These are phyloP conservation scores for Kwoniella dejecticola DNA, from an alignment of 768 basidiomycete genomes.

Conservation along the genomic window DNA sequence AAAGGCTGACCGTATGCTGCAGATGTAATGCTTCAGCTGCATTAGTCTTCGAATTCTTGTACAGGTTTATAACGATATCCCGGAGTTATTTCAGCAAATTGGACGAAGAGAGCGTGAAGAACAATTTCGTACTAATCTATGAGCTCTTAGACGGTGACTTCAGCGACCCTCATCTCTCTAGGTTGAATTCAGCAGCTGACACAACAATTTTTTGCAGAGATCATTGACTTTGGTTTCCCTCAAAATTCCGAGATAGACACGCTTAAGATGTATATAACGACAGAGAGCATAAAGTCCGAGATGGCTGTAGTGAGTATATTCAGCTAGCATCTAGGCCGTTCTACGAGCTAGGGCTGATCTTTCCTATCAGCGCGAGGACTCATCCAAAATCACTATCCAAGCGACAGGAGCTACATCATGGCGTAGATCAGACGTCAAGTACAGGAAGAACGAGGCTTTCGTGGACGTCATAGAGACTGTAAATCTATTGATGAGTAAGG, in stretches of 20 bases:
- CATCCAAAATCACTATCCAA: constrained; percentile 93
- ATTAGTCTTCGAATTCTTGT: constrained; percentile 95
- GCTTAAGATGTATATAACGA: constrained; percentile 95
- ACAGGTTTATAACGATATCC: constrained; percentile 90
- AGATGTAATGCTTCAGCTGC: constrained; percentile 97
- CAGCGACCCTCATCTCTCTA: background rate
- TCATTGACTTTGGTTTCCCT: constrained; percentile 97
- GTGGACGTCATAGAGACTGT: constrained; percentile 99
- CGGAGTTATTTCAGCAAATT: constrained; percentile 97
- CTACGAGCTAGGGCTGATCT: no score
- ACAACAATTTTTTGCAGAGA: constrained; percentile 62
- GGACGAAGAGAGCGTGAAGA: constrained; percentile 97
- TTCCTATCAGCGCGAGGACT: constrained; percentile 90
- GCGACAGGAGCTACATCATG: constrained; percentile 96
- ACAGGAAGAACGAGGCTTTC: constrained; percentile 99
- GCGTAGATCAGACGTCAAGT: constrained; percentile 93
- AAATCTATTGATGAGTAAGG: constrained; percentile 95
- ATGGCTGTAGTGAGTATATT: constrained; percentile 69
- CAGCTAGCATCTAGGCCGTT: no score
- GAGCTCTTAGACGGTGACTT: constrained; percentile 87
- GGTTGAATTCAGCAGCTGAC: no score
- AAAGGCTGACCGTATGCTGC: constrained; percentile 7
- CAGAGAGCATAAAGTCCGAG: constrained; percentile 88
- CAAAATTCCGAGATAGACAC: constrained; percentile 99
- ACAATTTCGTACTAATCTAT: constrained; percentile 97